phyloP scores from a whole-genome alignment of 2,329 filamentous ascomycete genomes.

The Colletotrichum sp. region DNA sequence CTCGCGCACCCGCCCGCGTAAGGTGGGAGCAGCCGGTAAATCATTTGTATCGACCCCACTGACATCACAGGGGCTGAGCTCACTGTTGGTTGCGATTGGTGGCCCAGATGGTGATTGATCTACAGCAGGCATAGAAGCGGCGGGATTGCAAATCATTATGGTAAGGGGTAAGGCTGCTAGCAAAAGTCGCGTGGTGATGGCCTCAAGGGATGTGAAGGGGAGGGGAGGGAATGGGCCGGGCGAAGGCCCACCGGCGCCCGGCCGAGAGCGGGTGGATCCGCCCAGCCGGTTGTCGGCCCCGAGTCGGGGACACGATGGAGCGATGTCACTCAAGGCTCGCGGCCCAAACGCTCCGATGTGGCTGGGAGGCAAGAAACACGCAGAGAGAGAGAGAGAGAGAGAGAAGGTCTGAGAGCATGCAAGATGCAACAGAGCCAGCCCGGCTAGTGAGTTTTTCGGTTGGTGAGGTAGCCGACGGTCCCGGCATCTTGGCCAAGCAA shows the following conservation, averaged over 20 bases:
- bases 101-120: not conserved
- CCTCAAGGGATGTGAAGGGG: not conserved
- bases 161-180: not conserved
- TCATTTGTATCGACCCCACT: not conserved
- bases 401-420: not conserved
- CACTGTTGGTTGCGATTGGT: not conserved
- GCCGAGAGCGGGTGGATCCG: not conserved
- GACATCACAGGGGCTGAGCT: not conserved
- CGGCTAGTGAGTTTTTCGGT: not conserved
- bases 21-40: not conserved
- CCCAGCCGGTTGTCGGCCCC: not conserved
- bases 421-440: not conserved
- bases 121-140: slow-evolving; percentile 6
- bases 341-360: not conserved
- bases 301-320: not conserved
- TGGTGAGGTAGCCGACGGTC: not conserved
- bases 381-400: not conserved
- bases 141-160: slow-evolving; percentile 9
- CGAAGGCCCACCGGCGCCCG: not conserved
- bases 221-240: not conserved
- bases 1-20: not conserved
- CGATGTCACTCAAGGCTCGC: not conserved
- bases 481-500: not conserved
- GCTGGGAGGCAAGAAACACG: not conserved
- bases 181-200: not conserved